Evolutionary conservation across 306 rosid genomes (phyloP), one percentile per base, ranked within the genome.

Genomic region (Abrus pulchellus): DNA sequence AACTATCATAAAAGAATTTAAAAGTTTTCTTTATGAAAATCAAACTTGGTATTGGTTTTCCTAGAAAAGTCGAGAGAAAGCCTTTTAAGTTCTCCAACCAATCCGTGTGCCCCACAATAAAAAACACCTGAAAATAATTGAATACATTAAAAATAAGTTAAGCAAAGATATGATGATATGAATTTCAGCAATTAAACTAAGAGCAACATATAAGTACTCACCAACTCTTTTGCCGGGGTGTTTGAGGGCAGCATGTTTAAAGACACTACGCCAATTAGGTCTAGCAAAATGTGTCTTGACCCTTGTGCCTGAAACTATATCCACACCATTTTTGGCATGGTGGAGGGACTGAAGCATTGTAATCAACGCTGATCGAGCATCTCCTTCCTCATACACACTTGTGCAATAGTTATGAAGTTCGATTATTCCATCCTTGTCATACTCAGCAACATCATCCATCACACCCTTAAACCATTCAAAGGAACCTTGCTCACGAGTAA

Each of bases 1-100:
- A 20, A 20, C 40, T 1, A 7, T 20, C 2, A 30, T 5, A 28
- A 72, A 43, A 61, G 36, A 32, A n/a, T 57, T 81, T 72, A 90
- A 66, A 92, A 92, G 69, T 90, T 90, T 81, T 90, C 97, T 48
- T 90, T 88, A 41, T 92, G 97, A 75, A 92, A 92, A 87, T 92
- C 91, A 50, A 92, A 88, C 72, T 88, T 88, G 60, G 97, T 92
- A 85, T 78, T 72, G 13, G 90, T 90, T 81, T 86, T 90, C 68
- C 91, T 61, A 30, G 90, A 92, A 13, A 92, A 90, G 72, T 92
- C 92, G 6, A 84, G 87, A 54, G 97, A 80, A 71, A 87, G 72
- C 77, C 86, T 78, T 74, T 78, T 87, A 6, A 92, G 81, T 61
- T 92, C 92, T 48, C 92, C 89, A 9, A 85, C 91, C 77, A 90